Conservation (phyloP, 108 stramenopile genomes). For the Schizochytrium sp. region DNA sequence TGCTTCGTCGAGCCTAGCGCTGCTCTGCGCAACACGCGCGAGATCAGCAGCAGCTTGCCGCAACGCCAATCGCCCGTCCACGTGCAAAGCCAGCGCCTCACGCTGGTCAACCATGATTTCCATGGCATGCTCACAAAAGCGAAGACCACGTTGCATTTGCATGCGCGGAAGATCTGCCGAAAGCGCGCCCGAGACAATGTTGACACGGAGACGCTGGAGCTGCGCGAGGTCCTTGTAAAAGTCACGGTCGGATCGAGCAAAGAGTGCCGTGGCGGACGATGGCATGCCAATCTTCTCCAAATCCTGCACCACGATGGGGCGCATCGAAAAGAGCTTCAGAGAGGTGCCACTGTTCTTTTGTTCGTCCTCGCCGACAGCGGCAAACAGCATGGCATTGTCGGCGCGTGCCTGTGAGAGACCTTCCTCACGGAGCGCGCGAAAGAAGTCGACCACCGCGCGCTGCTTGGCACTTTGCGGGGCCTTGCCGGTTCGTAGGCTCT, state of each 20-base stretch:
- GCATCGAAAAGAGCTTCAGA: not conserved
- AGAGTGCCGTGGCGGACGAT: not conserved
- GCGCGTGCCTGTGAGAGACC: not conserved
- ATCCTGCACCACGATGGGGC: not conserved
- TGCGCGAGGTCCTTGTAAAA: not conserved
- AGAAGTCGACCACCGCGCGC: slow-evolving; percentile 74
- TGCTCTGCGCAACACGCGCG: not conserved
- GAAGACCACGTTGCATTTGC: not conserved
- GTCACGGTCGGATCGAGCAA: not conserved
- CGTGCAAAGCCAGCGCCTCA: not conserved
- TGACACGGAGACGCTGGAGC: not conserved
- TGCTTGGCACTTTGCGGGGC: slow-evolving; percentile 77
- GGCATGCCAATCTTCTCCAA: not conserved
- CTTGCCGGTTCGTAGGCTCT: slow-evolving; percentile 56
- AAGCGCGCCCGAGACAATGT: not conserved
- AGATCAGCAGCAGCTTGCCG: not conserved
- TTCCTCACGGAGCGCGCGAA: slow-evolving; percentile 61
- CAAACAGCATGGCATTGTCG: not conserved
- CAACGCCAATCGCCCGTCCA: not conserved
- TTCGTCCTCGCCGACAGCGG: not conserved
- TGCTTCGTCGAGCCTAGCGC: not conserved
- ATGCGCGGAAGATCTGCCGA: not conserved
- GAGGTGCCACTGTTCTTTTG: not conserved
- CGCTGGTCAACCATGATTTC: not conserved
- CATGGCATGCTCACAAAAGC: not conserved